Evolutionary conservation across 345 rosid genomes (phyloP), one percentile per base, ranked within the genome.

Genomic region (Linum lewisii): DNA sequence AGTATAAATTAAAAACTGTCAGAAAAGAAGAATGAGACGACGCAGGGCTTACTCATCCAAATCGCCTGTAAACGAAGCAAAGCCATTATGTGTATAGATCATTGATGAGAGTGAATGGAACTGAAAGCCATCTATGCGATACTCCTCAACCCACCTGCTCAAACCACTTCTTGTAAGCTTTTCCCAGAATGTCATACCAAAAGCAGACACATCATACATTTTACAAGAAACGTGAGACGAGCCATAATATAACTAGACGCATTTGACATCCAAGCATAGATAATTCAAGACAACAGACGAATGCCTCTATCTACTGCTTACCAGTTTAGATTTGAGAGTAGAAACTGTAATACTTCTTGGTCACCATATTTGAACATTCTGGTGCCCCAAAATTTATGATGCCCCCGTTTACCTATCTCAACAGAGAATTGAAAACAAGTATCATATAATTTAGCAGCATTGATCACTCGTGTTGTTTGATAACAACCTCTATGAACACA

Each of bases 371-470:
- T 92, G 81, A 81, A 92, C 97, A 92, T 92, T 69, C 98, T 80
- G 58, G 98, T 92, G 58, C 95, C 98, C 98, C 98, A 92, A 75
- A 78, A 77, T 66, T 84, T 92, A 84, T 92, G 98, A 70, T 83
- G 82, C 29, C 98, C 98, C 57, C 96, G 81, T 79, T 88, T 92
- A 70, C 98, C 98, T 92, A 69, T 54, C 59, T 57, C 75, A 69
- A 37, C 45, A 62, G 16, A 63, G 59, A 29, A 55, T 52, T 18
- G 51, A 38, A 63, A 36, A 37, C 19, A 57, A 2, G 10, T 15
- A 18, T 19, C 21, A 34, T 57, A 69, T 20, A 10, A 26, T 26
- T 52, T 19, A 19, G 11, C 55, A 20, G 11, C 20, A 51, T 51
- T 6, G 24, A 51, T 38, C 45, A 9, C 45, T 38, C 15, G 2